These are phyloP conservation scores for Musa itinerans DNA, from an alignment of 176 grass and related monocot genomes.

Conservation along the genomic window DNA sequence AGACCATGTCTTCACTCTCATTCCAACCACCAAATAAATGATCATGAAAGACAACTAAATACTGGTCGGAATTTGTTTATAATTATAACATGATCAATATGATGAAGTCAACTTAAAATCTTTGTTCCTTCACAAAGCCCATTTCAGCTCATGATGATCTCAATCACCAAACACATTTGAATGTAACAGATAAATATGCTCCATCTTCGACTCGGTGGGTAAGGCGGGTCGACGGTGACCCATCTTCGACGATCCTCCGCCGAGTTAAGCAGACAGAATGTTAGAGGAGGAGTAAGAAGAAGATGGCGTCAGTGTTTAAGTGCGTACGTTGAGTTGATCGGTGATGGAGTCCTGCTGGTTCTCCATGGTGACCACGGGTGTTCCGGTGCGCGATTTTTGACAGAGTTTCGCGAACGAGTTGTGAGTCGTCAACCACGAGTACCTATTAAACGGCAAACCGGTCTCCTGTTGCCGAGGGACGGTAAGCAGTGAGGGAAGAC, in stretches of 20 bases:
- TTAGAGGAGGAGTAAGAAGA: neutral
- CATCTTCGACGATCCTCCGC: neutral
- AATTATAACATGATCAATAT: too few relatives aligned
- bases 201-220: too few relatives aligned
- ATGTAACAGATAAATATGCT: too few relatives aligned
- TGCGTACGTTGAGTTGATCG: conserved; percentile 65
- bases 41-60: too few relatives aligned
- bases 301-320: neutral
- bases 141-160: too few relatives aligned
- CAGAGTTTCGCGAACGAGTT: conserved; percentile 89
- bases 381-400: conserved; percentile 34
- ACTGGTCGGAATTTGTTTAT: too few relatives aligned
- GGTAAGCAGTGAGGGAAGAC: neutral
- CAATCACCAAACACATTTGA: too few relatives aligned
- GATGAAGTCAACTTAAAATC: too few relatives aligned
- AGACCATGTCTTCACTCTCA: neutral
- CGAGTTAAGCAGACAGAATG: too few relatives aligned
- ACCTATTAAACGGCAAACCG: conserved; percentile 77
- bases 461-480: conserved; percentile 21
- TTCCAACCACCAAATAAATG: too few relatives aligned
- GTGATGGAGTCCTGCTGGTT: conserved; percentile 90
- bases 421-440: conserved; percentile 91
- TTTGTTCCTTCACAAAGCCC: too few relatives aligned
- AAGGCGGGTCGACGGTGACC: neutral
- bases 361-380: conserved; percentile 33